Base-by-base conservation (phyloP, 495 filamentous ascomycete genomes). In the Emericellopsis terricola region DNA sequence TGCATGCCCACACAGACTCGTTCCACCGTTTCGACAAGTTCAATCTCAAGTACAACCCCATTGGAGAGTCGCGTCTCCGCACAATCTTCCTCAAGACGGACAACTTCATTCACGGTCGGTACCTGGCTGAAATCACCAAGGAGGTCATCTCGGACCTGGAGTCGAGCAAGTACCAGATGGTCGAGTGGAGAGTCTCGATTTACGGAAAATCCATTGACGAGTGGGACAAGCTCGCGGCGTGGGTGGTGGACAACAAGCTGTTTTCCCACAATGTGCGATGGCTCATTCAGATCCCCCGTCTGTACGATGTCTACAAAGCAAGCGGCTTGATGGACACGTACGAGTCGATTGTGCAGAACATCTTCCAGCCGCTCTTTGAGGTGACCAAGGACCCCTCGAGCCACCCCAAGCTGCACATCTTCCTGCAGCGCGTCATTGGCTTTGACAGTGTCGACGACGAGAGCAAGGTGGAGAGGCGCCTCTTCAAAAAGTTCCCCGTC, bases 1-100 rank as follows among this genome's bases (percentile, higher is more conserved):
- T 96, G 87, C 89, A 97, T 65, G 78, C 89, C 20, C 89, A 97
- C 47, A 94, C 82, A 2, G 89, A 97, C 55, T 89, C 85, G 3
- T 97, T 97, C 57, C 89, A 97, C 52, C 82, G 89, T 0, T 97
- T 97, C 50, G 89, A 97, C 59, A 97, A 97, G 53, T 97, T 97
- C 65, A 97, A 97, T 47, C 64, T 97, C 16, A 97, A 97, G 49
- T 97, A 97, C 48, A 97, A 97, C 46, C 89, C 89, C 2, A 78
- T 97, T 26, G 89, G 89, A 19, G 89, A 96, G 53, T 96, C 91
- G 15, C 73, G 89, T 23, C 60, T 97, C 28, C 75, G 89, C 39
- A 91, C 86, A 23, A 96, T 97, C 42, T 97, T 97, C 52, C 60
- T 97, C 21, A 97, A 97, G 59, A 96, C 89, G 21, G 91, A 97